Percentiles rank a stretch among this genome's conserved stretches.
These are phyloP conservation scores for Massariosphaeria phaeospora DNA, from an alignment of 495 filamentous ascomycete genomes.

Conservation along the genomic window DNA sequence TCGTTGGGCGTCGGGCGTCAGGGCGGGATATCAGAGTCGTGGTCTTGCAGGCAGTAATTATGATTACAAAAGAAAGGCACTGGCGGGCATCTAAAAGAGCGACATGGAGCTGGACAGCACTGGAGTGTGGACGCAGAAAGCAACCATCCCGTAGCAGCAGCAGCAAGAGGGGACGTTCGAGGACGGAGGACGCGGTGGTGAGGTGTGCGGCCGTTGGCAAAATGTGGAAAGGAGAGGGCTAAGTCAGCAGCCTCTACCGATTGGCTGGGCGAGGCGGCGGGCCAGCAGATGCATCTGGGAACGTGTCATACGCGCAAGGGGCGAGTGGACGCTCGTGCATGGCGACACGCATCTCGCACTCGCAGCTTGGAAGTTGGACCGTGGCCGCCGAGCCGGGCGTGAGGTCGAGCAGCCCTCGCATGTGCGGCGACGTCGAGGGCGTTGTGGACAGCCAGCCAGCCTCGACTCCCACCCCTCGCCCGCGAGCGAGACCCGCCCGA, in stretches of 20 bases:
- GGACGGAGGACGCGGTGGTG: slow-evolving; percentile 20
- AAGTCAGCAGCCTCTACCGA: slow-evolving; percentile 10
- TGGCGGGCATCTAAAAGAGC: slow-evolving; percentile 29
- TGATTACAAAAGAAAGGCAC: slow-evolving; percentile 34
- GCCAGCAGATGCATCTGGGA: too few species aligned
- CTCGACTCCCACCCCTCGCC: not conserved
- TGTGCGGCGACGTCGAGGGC: not conserved
- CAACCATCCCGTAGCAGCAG: slow-evolving; percentile 27
- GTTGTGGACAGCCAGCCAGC: not conserved
- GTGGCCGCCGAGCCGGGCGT: not conserved
- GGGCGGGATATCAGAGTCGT: slow-evolving; percentile 21
- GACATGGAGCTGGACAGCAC: slow-evolving; percentile 29
- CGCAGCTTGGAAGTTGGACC: not conserved
- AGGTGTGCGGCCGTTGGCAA: not conserved
- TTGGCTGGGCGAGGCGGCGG: not conserved
- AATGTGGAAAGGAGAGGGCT: slow-evolving; percentile 15
- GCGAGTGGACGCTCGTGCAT: slow-evolving; percentile 5
- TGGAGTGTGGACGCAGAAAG: slow-evolving; percentile 15
- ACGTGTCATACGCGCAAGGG: slow-evolving; percentile 9
- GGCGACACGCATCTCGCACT: not conserved
- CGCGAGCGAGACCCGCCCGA: too few species aligned
- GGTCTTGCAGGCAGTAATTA: slow-evolving; percentile 20
- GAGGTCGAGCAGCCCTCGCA: not conserved
- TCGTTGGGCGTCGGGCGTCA: slow-evolving; percentile 22
- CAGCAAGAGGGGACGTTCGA: slow-evolving; percentile 11